A percentile compares a stretch with the other conserved stretches of the same genome.
Conservation (phyloP, 2,329 filamentous ascomycete genomes). For the Clarireedia sp. region DNA sequence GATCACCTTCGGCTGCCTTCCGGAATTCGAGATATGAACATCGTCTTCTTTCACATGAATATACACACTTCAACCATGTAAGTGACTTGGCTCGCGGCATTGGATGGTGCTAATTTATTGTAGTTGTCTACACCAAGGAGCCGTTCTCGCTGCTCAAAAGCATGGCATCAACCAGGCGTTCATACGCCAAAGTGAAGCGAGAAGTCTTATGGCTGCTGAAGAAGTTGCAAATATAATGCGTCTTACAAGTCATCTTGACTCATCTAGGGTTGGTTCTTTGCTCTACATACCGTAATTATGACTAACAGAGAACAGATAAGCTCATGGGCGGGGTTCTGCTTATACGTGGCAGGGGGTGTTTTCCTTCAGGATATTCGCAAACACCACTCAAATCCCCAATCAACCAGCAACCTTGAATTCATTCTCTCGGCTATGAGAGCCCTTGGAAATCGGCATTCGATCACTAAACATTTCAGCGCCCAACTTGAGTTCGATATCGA, state of each 20-base stretch:
- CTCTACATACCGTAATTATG: not conserved
- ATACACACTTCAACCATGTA: slow-evolving; percentile 75
- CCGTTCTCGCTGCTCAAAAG: slow-evolving; percentile 73
- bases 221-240: slow-evolving; percentile 81
- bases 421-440: slow-evolving; percentile 71
- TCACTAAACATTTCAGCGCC: slow-evolving; percentile 77
- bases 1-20: slow-evolving; percentile 63
- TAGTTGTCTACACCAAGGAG: slow-evolving; percentile 73
- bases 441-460: slow-evolving; percentile 62
- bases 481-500: slow-evolving; percentile 80
- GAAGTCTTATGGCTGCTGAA: slow-evolving; percentile 71
- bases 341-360: slow-evolving; percentile 79
- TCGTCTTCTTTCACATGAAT: slow-evolving; percentile 79
- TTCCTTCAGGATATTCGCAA: slow-evolving; percentile 67
- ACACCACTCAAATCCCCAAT: slow-evolving; percentile 14
- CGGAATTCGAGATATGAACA: slow-evolving; percentile 60
- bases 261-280: slow-evolving; percentile 32
- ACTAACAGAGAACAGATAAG: slow-evolving; percentile 48
- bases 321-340: slow-evolving; percentile 70
- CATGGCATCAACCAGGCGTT: slow-evolving; percentile 58
- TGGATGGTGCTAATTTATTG: not conserved
- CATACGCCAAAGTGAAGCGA: slow-evolving; percentile 60
- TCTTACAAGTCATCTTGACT: slow-evolving; percentile 62
- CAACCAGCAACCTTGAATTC: slow-evolving; percentile 56
- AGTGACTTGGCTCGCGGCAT: not conserved